Base-by-base conservation (phyloP, 768 basidiomycete species). In the Russula vinacea region DNA sequence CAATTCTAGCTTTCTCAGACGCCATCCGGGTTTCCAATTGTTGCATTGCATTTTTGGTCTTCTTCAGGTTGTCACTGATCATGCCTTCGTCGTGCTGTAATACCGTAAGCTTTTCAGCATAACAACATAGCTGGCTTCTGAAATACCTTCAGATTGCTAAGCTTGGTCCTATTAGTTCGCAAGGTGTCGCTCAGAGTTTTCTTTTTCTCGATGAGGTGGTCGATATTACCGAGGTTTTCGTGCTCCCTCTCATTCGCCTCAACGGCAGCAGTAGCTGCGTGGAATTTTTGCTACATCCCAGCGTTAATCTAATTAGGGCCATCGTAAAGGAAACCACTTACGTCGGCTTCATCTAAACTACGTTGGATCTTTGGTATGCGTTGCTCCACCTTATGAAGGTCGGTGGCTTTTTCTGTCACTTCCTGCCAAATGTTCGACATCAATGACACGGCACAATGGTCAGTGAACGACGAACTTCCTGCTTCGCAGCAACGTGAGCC, bases 401-500 rank as follows among this genome's bases (percentile, higher is more conserved):
- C 78, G 40, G 75, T 76, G 16, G 79, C 65, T 63, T 82, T 79
- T 35, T 66, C 64, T 29, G 74, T 71, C 71, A 85, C 70, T 68
- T 84, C 83, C 79, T 83, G 62, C 32, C 37, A 40, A n/a, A n/a
- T n/a, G n/a, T n/a, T n/a, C 42, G n/a, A 40, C 4, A 32, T 42
- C 51, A 40, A 10, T 35, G 29, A 22, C 35, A 37, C 40, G 50
- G 7, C 13, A 49, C 40, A 49, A 22, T 42, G 55, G 8, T 19
- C 63, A 26, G 45, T 17, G 33, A 6, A 11, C 14, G 32, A 65
- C 85, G 62, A 70, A 86, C 90, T 54, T 77, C 74, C 73, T 90
- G 81, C 72, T 94, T 94, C 10, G 76, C 75, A 16, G 78, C 80
- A 24, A 96, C 90, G 69, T 90, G 88, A 16, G 92, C 83, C 94